phyloP scores from a whole-genome alignment of 495 filamentous ascomycete genomes.

The Cercophora scortea region DNA sequence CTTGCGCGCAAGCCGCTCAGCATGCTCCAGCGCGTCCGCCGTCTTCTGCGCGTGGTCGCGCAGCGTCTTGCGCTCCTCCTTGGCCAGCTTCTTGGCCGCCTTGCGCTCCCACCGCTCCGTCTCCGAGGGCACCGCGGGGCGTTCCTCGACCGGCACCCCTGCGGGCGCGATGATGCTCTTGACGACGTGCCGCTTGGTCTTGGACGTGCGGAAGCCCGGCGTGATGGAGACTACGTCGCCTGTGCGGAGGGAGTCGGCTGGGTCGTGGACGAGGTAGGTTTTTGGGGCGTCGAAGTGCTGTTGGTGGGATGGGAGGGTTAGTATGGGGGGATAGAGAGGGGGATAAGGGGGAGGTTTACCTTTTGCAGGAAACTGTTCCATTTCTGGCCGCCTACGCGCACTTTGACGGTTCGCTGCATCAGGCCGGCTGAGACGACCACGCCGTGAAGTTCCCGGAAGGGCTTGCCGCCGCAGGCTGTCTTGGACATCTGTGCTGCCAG shows the following conservation, averaged over 20 bases:
- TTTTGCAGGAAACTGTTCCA: slow-evolving; percentile 56
- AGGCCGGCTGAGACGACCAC: slow-evolving; percentile 63
- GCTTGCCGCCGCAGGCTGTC: background rate
- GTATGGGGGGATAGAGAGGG: background rate
- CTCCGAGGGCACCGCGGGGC: slow-evolving; percentile 56
- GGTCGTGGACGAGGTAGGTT: slow-evolving; percentile 65
- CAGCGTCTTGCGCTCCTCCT: slow-evolving; percentile 39
- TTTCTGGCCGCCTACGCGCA: slow-evolving; percentile 49
- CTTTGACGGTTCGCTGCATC: slow-evolving; percentile 66
- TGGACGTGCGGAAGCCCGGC: slow-evolving; percentile 54
- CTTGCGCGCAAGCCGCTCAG: slow-evolving; percentile 5
- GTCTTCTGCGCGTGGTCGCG: slow-evolving; percentile 1
- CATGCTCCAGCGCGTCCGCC: slow-evolving; percentile 6
- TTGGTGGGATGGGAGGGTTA: slow-evolving; percentile 1
- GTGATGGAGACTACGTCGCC: slow-evolving; percentile 79
- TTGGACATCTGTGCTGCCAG: slow-evolving; percentile 1
- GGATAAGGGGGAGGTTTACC: slow-evolving; percentile 22
- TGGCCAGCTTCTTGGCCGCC: slow-evolving; percentile 39
- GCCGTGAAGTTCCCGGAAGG: slow-evolving; percentile 35
- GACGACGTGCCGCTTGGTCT: slow-evolving; percentile 66
- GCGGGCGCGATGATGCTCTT: slow-evolving; percentile 67
- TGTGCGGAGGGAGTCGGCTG: slow-evolving; percentile 58
- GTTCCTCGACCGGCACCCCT: slow-evolving; percentile 50
- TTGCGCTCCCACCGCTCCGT: slow-evolving; percentile 50
- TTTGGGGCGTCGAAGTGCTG: slow-evolving; percentile 42